These are phyloP conservation scores for Populus hybrid DNA, from an alignment of 441 rosid species.

Conservation along the genomic window DNA sequence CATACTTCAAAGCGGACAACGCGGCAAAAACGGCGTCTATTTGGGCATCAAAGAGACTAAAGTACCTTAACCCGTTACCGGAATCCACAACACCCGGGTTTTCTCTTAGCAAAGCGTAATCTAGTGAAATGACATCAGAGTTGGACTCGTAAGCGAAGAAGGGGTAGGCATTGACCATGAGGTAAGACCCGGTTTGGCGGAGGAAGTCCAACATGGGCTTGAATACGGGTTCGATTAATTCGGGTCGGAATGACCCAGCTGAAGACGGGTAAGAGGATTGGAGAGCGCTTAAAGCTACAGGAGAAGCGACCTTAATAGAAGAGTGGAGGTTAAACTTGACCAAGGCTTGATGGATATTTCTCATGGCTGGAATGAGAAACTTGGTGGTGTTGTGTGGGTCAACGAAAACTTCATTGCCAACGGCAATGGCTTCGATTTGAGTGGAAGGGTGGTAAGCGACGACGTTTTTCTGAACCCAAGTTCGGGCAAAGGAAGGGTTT, in stretches of 20 bases:
- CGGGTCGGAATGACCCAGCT: constrained; percentile 74
- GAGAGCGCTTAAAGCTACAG: constrained; percentile 71
- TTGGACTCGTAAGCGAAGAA: constrained; percentile 86
- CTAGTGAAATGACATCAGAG: constrained; percentile 75
- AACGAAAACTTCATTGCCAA: constrained; percentile 79
- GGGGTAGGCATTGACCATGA: constrained; percentile 85
- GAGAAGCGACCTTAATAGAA: constrained; percentile 70
- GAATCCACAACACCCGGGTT: constrained; percentile 89
- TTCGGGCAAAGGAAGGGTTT: constrained; percentile 38
- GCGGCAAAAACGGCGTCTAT: constrained; percentile 92
- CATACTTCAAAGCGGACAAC: constrained; percentile 60
- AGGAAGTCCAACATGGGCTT: constrained; percentile 75
- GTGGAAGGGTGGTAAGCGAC: constrained; percentile 62
- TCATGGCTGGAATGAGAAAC: constrained; percentile 71
- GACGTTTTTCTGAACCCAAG: constrained; percentile 60
- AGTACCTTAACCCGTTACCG: constrained; percentile 67
- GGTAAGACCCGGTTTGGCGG: constrained; percentile 72
- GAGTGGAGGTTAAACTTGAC: constrained; percentile 49
- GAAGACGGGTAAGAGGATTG: constrained; percentile 83
- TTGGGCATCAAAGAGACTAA: constrained; percentile 81
- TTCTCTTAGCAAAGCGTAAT: constrained; percentile 74
- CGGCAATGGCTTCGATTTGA: constrained; percentile 76
- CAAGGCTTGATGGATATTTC: constrained; percentile 65
- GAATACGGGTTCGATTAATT: constrained; percentile 64
- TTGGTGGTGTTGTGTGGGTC: constrained; percentile 66